Evolutionary conservation across 78 protist species (phyloP).

Genomic region (Dictyostelium firmibasis): DNA sequence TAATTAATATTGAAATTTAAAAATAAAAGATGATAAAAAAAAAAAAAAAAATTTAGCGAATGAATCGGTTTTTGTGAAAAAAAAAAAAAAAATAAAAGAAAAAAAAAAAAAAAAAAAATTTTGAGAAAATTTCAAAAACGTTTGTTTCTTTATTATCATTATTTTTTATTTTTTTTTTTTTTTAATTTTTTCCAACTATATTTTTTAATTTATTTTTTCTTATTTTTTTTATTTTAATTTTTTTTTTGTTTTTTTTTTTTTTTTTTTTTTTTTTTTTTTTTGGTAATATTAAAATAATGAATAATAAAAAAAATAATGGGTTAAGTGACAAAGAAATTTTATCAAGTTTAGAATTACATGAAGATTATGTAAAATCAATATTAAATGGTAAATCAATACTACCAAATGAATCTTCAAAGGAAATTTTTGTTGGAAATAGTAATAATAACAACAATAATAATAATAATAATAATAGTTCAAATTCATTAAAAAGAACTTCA

Average conservation of each 20-base stretch:
- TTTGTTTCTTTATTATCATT: too few species aligned
- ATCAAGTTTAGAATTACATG: constrained; percentile 20
- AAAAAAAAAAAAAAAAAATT: too few species aligned
- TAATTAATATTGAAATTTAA: background rate
- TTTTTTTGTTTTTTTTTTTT: background rate
- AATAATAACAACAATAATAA: background rate
- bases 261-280: background rate
- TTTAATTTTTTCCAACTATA: too few species aligned
- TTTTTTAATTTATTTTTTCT: background rate
- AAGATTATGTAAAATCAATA: constrained; percentile 51
- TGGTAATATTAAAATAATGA: background rate
- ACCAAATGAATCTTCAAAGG: background rate
- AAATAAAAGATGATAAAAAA: background rate
- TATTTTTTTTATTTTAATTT: background rate
- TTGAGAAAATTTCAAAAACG: too few species aligned
- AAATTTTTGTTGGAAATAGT: too few species aligned
- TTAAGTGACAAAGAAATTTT: constrained; percentile 53
- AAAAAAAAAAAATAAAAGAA: too few species aligned
- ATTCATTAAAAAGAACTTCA: constrained; percentile 5
- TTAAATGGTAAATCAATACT: background rate
- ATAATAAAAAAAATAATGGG: background rate
- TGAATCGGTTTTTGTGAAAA: too few species aligned
- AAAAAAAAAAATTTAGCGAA: background rate
- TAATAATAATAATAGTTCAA: background rate
- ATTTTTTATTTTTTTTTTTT: background rate